Evolutionary conservation across 2,329 filamentous ascomycete genomes (phyloP).

Genomic region (Chrysosporium keratinophilum): DNA sequence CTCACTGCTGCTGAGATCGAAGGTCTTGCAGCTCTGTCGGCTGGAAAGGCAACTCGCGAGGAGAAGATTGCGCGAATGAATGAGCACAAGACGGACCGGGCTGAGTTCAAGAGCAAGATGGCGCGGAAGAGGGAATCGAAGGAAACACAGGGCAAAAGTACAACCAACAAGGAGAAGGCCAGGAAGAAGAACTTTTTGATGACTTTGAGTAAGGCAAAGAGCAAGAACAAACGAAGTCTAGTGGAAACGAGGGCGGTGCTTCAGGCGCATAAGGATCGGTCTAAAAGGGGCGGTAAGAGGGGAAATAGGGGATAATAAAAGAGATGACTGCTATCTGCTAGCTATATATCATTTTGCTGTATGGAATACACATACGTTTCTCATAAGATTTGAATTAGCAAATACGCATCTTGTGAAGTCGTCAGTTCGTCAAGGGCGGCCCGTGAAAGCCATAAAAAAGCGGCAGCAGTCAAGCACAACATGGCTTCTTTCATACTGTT

Average conservation of each 20-base stretch:
- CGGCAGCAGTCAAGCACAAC: too few relatives aligned
- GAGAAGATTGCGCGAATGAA: conserved; percentile 75
- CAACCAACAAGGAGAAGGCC: conserved; percentile 93
- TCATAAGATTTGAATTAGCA: too few relatives aligned
- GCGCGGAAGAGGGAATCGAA: conserved; percentile 81
- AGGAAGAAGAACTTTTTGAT: conserved; percentile 98
- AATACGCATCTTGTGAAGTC: too few relatives aligned
- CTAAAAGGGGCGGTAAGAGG: conserved; percentile 72
- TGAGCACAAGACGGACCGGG: conserved; percentile 66
- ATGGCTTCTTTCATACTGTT: too few relatives aligned
- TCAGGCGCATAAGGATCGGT: conserved; percentile 68
- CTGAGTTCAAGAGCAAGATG: conserved; percentile 75
- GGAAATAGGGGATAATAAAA: conserved; percentile 47
- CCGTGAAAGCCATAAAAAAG: too few relatives aligned
- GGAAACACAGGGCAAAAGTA: conserved; percentile 80
- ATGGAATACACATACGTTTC: too few relatives aligned
- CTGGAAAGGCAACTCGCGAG: conserved; percentile 74
- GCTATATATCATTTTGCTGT: too few relatives aligned
- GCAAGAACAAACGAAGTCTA: conserved; percentile 89
- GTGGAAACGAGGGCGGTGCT: conserved; percentile 72
- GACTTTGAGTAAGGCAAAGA: conserved; percentile 92
- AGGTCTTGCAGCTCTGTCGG: conserved; percentile 61
- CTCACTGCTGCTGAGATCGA: conserved; percentile 88
- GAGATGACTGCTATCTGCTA: too few relatives aligned
- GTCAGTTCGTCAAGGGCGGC: too few relatives aligned